A percentile compares a stretch with the other conserved stretches of the same genome.
Evolutionary conservation across 441 rosid species (phyloP).

Genomic region (Gossypium laxum): DNA sequence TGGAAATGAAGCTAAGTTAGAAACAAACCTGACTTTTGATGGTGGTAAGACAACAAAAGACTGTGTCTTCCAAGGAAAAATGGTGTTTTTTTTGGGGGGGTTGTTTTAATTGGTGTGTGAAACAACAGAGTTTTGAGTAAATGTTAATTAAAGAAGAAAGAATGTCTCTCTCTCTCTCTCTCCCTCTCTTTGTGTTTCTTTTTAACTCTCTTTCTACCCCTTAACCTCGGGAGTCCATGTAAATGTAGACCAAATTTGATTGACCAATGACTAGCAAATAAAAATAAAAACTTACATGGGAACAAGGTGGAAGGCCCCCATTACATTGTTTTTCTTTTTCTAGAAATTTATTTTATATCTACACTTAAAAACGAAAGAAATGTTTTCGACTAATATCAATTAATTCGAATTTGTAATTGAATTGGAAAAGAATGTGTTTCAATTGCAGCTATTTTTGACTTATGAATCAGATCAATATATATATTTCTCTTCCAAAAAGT

Average conservation of each 20-base stretch:
- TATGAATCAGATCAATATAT: no score
- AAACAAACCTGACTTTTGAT: constrained; percentile 6
- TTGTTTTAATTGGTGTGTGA: background rate
- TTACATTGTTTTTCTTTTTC: background rate
- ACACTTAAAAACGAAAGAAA: no score
- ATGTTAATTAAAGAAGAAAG: constrained; percentile 4
- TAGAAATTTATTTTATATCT: background rate
- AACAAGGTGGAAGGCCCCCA: background rate
- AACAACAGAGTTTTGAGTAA: constrained; percentile 4
- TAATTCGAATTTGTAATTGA: no score
- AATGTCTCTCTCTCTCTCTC: background rate
- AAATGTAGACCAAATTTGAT: background rate
- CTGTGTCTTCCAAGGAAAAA: background rate
- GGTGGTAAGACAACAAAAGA: background rate
- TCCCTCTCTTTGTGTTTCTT: background rate
- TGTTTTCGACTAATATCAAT: no score
- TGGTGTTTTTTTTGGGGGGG: background rate
- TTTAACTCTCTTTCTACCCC: background rate
- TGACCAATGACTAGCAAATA: background rate
- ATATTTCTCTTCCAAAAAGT: no score
- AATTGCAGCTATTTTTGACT: no score
- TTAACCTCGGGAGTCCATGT: background rate
- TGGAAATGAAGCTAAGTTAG: background rate
- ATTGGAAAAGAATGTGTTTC: no score
- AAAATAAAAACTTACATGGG: background rate